Evolutionary conservation across 306 rosid genomes (phyloP), one percentile per base, ranked within the genome.

Genomic region (Gastrolobium villosum): DNA sequence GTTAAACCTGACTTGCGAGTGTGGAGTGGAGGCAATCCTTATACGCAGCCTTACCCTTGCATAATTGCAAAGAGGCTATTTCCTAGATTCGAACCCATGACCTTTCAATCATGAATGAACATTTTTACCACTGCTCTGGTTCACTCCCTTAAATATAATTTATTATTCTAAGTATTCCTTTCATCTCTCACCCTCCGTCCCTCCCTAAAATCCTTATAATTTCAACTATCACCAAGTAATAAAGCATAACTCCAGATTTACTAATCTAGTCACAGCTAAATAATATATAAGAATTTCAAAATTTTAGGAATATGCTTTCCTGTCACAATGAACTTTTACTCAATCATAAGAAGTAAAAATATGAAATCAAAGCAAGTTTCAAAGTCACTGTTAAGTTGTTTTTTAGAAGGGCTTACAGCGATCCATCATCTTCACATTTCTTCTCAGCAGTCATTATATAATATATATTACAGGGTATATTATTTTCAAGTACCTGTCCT

Each of bases 251-350:
- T 37, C 75, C 40, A 3, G 32, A 20, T 6, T 10, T 53, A 9
- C 43, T 20, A 72, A 56, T 67, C 40, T 35, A 50, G 15, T 69
- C 44, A 13, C 65, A 64, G 54, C 55, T 49, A 65, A 48, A 52
- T 11, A 62, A 76, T 46, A 52, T 46, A 52, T n/a, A 3, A 53
- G 13, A 52, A 8, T 52, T 76, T 15, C 6, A 2, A 50, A 70
- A 4, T 3, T 14, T 41, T 41, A 15, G 6, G 68, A 66, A 65
- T 41, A 15, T n/a, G 43, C 67, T 1, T 54, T 53, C 46, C 63
- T 54, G 75, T 77, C 31, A 14, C 65, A 53, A 7, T 41, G 56
- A 65, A 76, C 30, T 30, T 65, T 63, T 60, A n/a, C 72, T 10
- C 20, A 53, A n/a, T 6, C 34, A 40, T 1, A 64, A 76, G 60